Evolutionary conservation across 1,284 basidiomycete genomes (phyloP), one percentile per base, ranked within the genome.

Genomic region (Sphaerobolus stellatus): DNA sequence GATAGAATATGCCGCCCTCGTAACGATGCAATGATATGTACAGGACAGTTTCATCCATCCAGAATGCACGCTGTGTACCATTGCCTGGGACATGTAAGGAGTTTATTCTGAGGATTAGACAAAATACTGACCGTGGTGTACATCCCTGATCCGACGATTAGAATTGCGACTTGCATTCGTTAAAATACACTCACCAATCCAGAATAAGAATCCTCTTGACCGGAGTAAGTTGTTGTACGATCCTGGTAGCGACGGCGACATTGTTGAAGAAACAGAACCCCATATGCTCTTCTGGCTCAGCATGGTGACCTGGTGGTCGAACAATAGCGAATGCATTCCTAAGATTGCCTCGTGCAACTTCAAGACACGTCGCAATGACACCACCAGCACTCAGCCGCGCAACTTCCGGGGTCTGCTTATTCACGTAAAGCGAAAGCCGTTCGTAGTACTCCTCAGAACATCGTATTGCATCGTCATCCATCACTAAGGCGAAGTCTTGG

Each of bases 231-330:
- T 86, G 76, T 64, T 88, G 91, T 28, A 86, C 82, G 31, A 90
- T 94, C 68, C 81, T 84, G 44, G 92, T 82, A 1, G 95, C 95
- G 5, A 99, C 90, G 1, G 96, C 90, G 20, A 97, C 95, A 64
- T 99, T 99, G 72, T 99, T 99, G 76, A 94, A 98, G 75, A 99
- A 95, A 72, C 97, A 99, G 71, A 99, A 99, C 1, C 97, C 97
- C 92, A 98, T 98, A 65, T 94, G 91, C 67, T 94, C 90, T 60
- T 96, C 89, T 2, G 97, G 97, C 70, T 99, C 97, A 18, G 97
- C 96, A 65, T 99, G 97, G 68, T 99, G 97, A 0, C 97, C 97
- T 0, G 97, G 97, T 9, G 97, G 97, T 24, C 97, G 83, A 31
- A 99, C 93, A 61, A 99, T 93, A 1, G 97, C 97, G 65, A 99